These are phyloP conservation scores for Entonaema liquescens DNA, from an alignment of 495 filamentous ascomycete species.

Conservation along the genomic window DNA sequence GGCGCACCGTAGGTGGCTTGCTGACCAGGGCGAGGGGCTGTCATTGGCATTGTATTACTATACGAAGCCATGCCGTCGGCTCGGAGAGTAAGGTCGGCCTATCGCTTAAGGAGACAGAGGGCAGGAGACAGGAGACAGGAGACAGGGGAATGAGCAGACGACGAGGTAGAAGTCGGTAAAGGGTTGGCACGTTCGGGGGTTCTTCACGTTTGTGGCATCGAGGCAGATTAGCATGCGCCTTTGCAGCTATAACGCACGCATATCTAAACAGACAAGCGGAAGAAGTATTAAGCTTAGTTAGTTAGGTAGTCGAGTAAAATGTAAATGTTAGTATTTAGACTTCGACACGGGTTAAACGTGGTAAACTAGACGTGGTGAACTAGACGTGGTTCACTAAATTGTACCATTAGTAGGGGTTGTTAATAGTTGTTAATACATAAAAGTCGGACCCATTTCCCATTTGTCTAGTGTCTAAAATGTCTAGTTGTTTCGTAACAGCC, in stretches of 20 bases:
- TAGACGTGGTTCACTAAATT: background rate
- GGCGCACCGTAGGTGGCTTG: slow-evolving; percentile 48
- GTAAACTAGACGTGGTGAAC: slow-evolving; percentile 15
- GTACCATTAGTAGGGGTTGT: slow-evolving; percentile 9
- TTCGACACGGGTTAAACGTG: slow-evolving; percentile 5
- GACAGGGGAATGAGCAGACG: slow-evolving; percentile 9
- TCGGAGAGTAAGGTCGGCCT: slow-evolving; percentile 1
- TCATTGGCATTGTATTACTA: slow-evolving; percentile 52
- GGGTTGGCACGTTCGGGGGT: slow-evolving; percentile 33
- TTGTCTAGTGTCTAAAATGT: too few species aligned
- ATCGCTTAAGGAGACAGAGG: background rate
- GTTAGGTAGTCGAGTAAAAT: too few species aligned
- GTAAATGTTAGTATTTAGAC: background rate
- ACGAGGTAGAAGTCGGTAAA: slow-evolving; percentile 33
- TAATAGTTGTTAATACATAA: slow-evolving; percentile 2
- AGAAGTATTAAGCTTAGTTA: background rate
- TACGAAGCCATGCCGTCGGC: slow-evolving; percentile 54
- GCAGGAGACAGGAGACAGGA: background rate
- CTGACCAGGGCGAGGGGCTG: slow-evolving; percentile 47
- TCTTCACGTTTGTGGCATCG: slow-evolving; percentile 41
- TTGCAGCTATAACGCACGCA: slow-evolving; percentile 44
- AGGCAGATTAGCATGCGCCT: slow-evolving; percentile 37
- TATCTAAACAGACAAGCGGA: slow-evolving; percentile 11
- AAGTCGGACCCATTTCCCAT: slow-evolving; percentile 5
- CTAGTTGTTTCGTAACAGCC: slow-evolving; percentile 36